Percentiles rank a stretch among this genome's conserved stretches.
Conservation (phyloP, 768 basidiomycete species). For the Tricholoma matsutake region DNA sequence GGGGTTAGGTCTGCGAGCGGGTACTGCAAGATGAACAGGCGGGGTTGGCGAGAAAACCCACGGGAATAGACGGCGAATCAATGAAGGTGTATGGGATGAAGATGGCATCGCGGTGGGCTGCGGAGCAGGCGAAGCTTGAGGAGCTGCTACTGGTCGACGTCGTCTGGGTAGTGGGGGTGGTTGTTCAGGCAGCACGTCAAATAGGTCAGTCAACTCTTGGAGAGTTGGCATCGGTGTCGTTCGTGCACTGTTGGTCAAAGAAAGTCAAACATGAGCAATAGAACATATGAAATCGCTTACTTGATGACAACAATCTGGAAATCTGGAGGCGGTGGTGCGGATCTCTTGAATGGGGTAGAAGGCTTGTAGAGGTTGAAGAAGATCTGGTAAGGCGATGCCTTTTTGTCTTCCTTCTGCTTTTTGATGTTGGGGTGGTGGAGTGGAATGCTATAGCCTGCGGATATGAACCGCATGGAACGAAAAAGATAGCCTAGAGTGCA, state of each 20-base stretch:
- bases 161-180: conserved; percentile 57
- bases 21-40: conserved; percentile 9
- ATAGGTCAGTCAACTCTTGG: conserved; percentile 72
- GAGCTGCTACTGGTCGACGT: conserved; percentile 22
- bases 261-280: not conserved
- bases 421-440: conserved; percentile 31
- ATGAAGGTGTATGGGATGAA: conserved; percentile 15
- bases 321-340: conserved; percentile 73
- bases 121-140: conserved; percentile 11
- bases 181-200: conserved; percentile 64
- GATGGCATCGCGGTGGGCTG: not conserved
- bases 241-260: conserved; percentile 54
- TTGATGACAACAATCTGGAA: conserved; percentile 85
- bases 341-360: conserved; percentile 78
- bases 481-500: conserved; percentile 58
- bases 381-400: conserved; percentile 63
- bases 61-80: conserved; percentile 26
- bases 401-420: conserved; percentile 14
- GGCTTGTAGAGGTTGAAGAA: conserved; percentile 96
- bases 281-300: conserved; percentile 40
- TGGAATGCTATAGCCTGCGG: conserved; percentile 56
- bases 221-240: conserved; percentile 81
- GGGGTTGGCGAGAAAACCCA: conserved; percentile 19
- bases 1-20: conserved; percentile 54
- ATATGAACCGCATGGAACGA: conserved; percentile 66